Evolutionary conservation across 345 rosid species (phyloP), one percentile per base, ranked within the genome.

Genomic region (Hibiscus syriacus): DNA sequence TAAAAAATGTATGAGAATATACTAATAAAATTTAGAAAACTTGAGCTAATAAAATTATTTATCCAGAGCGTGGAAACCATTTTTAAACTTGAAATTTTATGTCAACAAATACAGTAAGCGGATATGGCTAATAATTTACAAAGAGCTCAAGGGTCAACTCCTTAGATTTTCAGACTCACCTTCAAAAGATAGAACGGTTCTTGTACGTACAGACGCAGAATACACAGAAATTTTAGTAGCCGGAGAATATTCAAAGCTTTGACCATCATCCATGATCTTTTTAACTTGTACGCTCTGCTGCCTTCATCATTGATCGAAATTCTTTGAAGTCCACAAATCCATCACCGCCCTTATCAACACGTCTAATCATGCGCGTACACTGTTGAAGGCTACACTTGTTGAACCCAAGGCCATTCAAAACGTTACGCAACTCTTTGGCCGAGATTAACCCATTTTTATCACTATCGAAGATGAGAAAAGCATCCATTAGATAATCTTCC

Each of bases 271-370:
- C 39, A 7, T 17, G n/a, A n/a, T n/a, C n/a, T n/a, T n/a, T n/a
- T n/a, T n/a, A n/a, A n/a, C n/a, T n/a, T n/a, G n/a, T n/a, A n/a
- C n/a, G 36, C 25, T 53, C 26, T 22, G 57, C 26, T 0, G 63
- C 10, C 16, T 39, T 29, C 78, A 85, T 76, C 87, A 85, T 81
- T 23, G 72, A 66, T 16, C 80, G 73, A 56, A 85, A 85, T 67
- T 85, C 85, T 34, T 70, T 71, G 62, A 81, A 83, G 55, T 81
- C 82, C 41, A 85, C 87, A 60, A 74, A 83, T 7, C 87, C 84
- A 78, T 85, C 87, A 1, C 81, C 81, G 49, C 81, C 77, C 45
- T 56, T 72, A 30, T 85, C 89, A 2, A 79, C 80, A 4, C 82
- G 78, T 57, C 55, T 72, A 5, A 85, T 85, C 87, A 85, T 82